A percentile compares a stretch with the other conserved stretches of the same genome.
phyloP scores from a whole-genome alignment of 768 basidiomycete genomes.

The Suillus plorans region DNA sequence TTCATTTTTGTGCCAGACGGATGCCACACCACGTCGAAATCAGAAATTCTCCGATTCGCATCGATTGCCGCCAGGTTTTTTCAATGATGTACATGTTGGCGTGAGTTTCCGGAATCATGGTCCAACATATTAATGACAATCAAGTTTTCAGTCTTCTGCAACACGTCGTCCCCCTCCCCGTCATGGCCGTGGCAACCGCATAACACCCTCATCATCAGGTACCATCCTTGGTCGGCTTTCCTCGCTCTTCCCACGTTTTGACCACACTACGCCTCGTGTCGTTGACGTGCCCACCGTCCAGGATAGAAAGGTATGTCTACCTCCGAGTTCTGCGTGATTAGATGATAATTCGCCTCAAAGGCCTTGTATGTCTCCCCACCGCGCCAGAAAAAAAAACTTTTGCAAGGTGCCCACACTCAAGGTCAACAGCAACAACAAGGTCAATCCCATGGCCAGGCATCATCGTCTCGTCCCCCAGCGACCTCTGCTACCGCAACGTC shows the following conservation, averaged over 20 bases:
- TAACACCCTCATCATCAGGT: neutral
- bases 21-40: neutral
- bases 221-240: neutral
- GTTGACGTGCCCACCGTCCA: neutral
- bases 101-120: neutral
- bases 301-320: neutral
- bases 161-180: neutral
- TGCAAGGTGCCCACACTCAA: neutral
- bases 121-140: neutral
- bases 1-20: neutral
- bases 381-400: neutral
- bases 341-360: neutral
- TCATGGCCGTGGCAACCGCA: neutral
- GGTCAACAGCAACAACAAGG: neutral
- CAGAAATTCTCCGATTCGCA: neutral
- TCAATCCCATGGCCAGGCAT: neutral
- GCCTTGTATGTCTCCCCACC: constrained; percentile 1
- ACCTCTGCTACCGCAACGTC: neutral
- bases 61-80: neutral
- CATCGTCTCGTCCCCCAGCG: neutral
- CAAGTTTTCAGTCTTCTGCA: neutral
- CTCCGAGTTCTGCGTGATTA: neutral
- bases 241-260: neutral
- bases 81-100: neutral
- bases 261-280: neutral